A percentile compares a stretch with the other conserved stretches of the same genome.
These are phyloP conservation scores for Pichiaceae sp. DNA, from an alignment of 1,139 yeast genomes.

Conservation along the genomic window DNA sequence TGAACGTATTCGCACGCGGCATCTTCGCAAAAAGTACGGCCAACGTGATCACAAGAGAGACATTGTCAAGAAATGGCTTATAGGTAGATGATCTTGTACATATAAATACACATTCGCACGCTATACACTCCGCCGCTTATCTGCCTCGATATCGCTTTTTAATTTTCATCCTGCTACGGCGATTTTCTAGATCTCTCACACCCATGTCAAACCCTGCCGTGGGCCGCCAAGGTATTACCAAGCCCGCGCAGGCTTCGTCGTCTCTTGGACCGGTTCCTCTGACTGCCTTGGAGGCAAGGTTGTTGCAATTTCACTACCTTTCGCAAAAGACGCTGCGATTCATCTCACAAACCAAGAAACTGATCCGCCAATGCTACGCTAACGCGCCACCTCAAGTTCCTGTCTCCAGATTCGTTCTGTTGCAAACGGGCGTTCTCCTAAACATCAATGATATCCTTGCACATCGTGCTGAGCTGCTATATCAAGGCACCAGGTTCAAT, in stretches of 20 bases:
- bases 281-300: slow-evolving; percentile 15
- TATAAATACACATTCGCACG: background rate
- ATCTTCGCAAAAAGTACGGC: slow-evolving; percentile 4
- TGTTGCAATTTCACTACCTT: slow-evolving; percentile 25
- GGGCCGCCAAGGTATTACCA: too few species aligned
- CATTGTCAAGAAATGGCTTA: slow-evolving; percentile 67
- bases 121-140: background rate
- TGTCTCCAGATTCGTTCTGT: slow-evolving; percentile 21
- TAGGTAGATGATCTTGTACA: slow-evolving; percentile 27
- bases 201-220: background rate
- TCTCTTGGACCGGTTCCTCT: background rate
- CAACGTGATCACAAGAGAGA: slow-evolving; percentile 34
- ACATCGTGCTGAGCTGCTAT: slow-evolving; percentile 34
- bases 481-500: slow-evolving; percentile 34
- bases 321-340: slow-evolving; percentile 21
- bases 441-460: slow-evolving; percentile 42
- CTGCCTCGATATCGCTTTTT: too few species aligned
- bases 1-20: slow-evolving; percentile 8
- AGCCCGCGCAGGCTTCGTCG: too few species aligned
- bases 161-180: background rate
- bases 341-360: slow-evolving; percentile 15
- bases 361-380: slow-evolving; percentile 12
- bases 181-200: background rate
- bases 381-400: slow-evolving; percentile 14
- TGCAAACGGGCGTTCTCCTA: slow-evolving; percentile 37